Percentiles rank a stretch among this genome's conserved stretches.
These are phyloP conservation scores for Zasmidium cellare DNA, from an alignment of 2,329 filamentous ascomycete species.

Conservation along the genomic window DNA sequence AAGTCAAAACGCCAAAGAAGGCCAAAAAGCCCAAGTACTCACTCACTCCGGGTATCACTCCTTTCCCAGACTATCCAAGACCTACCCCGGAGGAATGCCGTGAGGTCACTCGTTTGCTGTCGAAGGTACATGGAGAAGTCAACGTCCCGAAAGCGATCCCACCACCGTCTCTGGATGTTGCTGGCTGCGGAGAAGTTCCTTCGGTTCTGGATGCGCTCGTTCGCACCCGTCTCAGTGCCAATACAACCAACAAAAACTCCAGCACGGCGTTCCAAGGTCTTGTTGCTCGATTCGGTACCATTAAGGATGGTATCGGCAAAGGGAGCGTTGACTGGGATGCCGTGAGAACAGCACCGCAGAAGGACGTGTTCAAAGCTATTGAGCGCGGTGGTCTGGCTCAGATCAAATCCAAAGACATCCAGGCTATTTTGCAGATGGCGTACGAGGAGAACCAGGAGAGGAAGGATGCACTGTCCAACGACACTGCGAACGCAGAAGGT, in stretches of 20 bases:
- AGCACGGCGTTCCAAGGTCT: conserved; percentile 67
- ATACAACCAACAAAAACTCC: conserved; percentile 62
- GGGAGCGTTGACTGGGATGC: conserved; percentile 76
- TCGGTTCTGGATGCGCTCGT: conserved; percentile 65
- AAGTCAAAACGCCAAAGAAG: conserved; percentile 34
- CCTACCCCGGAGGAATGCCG: conserved; percentile 70
- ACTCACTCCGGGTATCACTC: conserved; percentile 53
- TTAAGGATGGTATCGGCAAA: conserved; percentile 63
- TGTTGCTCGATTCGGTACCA: conserved; percentile 62
- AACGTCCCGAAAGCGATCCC: conserved; percentile 67
- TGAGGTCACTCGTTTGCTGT: conserved; percentile 66
- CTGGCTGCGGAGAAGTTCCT: conserved; percentile 69
- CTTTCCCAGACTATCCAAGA: conserved; percentile 66
- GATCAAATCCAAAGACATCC: conserved; percentile 72
- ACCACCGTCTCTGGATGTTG: conserved; percentile 66
- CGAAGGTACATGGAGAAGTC: conserved; percentile 65
- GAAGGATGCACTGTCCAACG: conserved; percentile 50
- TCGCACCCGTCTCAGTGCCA: conserved; percentile 62
- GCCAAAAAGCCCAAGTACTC: conserved; percentile 46
- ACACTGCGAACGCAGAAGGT: conserved; percentile 9
- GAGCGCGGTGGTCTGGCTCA: conserved; percentile 68
- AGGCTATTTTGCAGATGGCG: conserved; percentile 70
- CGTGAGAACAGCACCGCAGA: conserved; percentile 59
- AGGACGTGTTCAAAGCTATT: conserved; percentile 68
- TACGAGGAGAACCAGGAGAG: conserved; percentile 66